phyloP scores from a whole-genome alignment of 441 rosid species.

The Rhodomyrtus psidioides region DNA sequence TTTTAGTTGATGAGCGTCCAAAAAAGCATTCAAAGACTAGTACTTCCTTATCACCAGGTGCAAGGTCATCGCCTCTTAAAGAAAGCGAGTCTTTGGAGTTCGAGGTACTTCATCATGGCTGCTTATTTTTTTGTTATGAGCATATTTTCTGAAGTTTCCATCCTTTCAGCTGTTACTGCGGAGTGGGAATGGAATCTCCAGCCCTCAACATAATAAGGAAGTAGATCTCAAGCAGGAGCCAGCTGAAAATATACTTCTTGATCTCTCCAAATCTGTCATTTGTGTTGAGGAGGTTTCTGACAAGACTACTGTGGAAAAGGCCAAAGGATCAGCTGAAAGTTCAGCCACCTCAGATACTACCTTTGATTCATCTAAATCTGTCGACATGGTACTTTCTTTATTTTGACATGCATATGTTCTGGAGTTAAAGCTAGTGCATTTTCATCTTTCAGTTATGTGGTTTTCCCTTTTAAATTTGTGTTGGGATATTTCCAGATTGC shows the following conservation, averaged over 20 bases:
- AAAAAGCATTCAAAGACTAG: neutral
- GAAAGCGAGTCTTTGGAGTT: constrained; percentile 5
- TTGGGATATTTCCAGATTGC: constrained; percentile 1
- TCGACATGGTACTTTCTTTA: constrained; percentile 13
- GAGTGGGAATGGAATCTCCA: neutral
- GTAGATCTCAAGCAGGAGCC: constrained; percentile 2
- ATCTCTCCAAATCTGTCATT: constrained; percentile 11
- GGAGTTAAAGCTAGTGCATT: neutral
- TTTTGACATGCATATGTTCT: neutral
- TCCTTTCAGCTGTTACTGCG: neutral
- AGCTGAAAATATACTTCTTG: constrained; percentile 12
- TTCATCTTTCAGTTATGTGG: neutral
- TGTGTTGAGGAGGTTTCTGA: constrained; percentile 7
- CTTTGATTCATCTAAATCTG: constrained; percentile 11
- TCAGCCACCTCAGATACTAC: constrained; percentile 12
- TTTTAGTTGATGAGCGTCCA: neutral
- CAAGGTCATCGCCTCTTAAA: neutral
- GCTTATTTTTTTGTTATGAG: neutral
- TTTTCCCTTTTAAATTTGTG: neutral
- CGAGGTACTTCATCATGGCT: constrained; percentile 1
- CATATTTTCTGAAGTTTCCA: neutral
- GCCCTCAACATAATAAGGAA: neutral
- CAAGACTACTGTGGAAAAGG: constrained; percentile 1
- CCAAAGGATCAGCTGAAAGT: constrained; percentile 11
- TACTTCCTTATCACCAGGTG: neutral